Evolutionary conservation across 306 rosid genomes (phyloP), one percentile per base, ranked within the genome.

Genomic region (Calophaca sinica): DNA sequence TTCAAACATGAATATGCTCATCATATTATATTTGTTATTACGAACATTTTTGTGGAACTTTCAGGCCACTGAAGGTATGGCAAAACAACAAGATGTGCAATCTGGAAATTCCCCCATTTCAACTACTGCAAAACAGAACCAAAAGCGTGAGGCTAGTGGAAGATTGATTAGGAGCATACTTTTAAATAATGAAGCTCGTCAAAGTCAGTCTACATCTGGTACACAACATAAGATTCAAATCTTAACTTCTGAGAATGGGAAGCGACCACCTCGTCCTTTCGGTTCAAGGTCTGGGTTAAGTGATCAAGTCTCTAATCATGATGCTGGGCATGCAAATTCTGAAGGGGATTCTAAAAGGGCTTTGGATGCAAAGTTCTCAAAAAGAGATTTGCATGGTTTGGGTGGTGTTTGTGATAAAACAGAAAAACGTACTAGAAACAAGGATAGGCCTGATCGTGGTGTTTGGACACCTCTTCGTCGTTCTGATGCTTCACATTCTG

Each of bases 381-480:
- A 86, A 73, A 86, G 78, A 78, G 96, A 86, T 62, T n/a, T 45
- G 41, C 89, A 85, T 86, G 88, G 88, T 74, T 48, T 64, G 76
- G 73, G 80, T 80, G 85, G 51, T 46, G 68, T 68, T 15, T 74
- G 81, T 74, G 97, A 91, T 67, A 94, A 87, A 84, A 86, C 85
- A 65, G 97, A 92, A 67, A 94, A 84, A 50, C 97, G 91, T 61
- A 89, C 94, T 41, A 87, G 96, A 85, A 88, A 89, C 78, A 94
- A 89, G 87, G 98, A 91, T 81, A 89, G 99, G 80, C 99, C 99
- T 70, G 99, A 94, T 82, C 97, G 96, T 44, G 96, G 96, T 80
- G 96, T 94, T 68, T 94, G 99, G 99, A 64, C 99, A 52, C 99
- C 99, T 48, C 97, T 92, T 78, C 96, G 83, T 53, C 96, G 91